Evolutionary conservation across 176 grass and related monocot genomes (phyloP).

Genomic region (Cymbopogon citratus): DNA sequence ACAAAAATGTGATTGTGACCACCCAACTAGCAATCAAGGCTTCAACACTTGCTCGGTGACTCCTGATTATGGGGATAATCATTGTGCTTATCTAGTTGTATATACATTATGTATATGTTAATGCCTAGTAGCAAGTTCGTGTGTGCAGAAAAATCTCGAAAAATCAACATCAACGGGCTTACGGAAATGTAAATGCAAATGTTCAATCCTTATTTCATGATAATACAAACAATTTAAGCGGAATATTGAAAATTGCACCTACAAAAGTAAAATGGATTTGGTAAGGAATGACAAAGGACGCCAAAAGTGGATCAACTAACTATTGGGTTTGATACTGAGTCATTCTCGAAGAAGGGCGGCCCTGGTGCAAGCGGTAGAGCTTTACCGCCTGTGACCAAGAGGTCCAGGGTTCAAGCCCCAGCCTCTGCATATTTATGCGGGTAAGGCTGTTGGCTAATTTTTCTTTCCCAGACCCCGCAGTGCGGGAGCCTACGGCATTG

Average conservation of each 20-base stretch:
- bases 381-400: too few relatives aligned
- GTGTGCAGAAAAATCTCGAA: neutral
- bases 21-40: constrained; percentile 17
- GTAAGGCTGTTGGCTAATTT: too few relatives aligned
- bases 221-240: constrained; percentile 9
- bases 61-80: neutral
- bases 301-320: constrained; percentile 18
- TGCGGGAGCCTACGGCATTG: too few relatives aligned
- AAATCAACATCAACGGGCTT: neutral
- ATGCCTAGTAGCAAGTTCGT: neutral
- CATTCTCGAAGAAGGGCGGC: too few relatives aligned
- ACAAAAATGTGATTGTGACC: constrained; percentile 22
- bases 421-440: too few relatives aligned
- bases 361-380: too few relatives aligned
- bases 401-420: too few relatives aligned
- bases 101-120: neutral
- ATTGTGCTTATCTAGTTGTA: neutral
- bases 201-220: neutral
- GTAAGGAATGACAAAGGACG: constrained; percentile 1
- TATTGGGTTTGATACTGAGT: neutral
- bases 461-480: too few relatives aligned
- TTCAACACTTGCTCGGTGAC: neutral
- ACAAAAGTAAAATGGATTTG: constrained; percentile 14
- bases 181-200: neutral
- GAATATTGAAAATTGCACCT: neutral